Evolutionary conservation across 148 eudicot genomes (phyloP), one percentile per base, ranked within the genome.

Genomic region (Dysphania ambrosioides): DNA sequence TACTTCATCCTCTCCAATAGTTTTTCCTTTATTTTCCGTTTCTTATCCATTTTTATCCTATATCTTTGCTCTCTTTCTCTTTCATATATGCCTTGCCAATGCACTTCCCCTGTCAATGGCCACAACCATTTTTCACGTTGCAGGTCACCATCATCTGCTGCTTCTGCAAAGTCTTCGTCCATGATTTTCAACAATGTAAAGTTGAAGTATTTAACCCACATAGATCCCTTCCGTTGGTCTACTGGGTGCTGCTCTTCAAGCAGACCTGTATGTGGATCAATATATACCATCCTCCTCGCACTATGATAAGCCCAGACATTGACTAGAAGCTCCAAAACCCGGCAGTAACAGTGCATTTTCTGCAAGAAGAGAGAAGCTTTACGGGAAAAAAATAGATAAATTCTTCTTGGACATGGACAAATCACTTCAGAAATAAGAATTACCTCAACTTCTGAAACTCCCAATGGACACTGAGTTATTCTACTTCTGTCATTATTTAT

Each of bases 271-370:
- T 69, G 84, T 42, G 99, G 97, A 75, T 95, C 84, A 9, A 95
- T 80, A 80, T 88, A 92, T 38, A 92, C 86, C 97, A 95, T 90
- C 79, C 80, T 92, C 32, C 97, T 78, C 24, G 88, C 97, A 85
- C 99, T 90, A 63, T 95, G 99, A 81, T 95, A 95, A n/a, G 96
- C 97, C 99, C 99, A 95, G 4, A 95, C 99, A 75, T 95, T 95
- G 74, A 95, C 96, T 42, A 95, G 75, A 75, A 89, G 84, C 80
- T 92, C 97, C 80, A 90, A 66, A 38, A 95, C 38, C 63, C 97
- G 90, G 78, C 99, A 95, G 71, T 92, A 95, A 74, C 99, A 95
- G 55, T 92, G 90, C 80, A 79, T 83, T 80, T 83, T 86, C 99
- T 95, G 96, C 79, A 70, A 38, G 12, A 1, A 59, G 32, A 47